These are phyloP conservation scores for Fraxinus xanthoxyloides DNA, from an alignment of 305 asterid genomes.

Conservation along the genomic window DNA sequence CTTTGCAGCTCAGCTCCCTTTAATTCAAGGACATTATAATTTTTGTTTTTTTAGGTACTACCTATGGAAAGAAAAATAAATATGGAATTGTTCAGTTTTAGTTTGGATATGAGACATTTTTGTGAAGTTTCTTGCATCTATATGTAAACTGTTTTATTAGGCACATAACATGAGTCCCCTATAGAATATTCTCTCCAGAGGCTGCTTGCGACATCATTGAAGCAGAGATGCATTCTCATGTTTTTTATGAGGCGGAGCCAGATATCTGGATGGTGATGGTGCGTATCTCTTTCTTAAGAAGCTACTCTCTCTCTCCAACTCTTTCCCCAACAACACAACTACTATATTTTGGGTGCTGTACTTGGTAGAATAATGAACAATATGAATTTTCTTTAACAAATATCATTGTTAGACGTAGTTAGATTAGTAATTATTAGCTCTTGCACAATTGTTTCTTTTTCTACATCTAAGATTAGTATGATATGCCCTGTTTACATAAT, in stretches of 20 bases:
- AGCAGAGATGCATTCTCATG: conserved; percentile 92
- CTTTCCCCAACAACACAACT: conserved; percentile 19
- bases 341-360: not conserved
- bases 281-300: conserved; percentile 24
- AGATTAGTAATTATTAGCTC: not conserved
- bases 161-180: conserved; percentile 24
- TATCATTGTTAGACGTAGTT: not conserved
- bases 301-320: not conserved
- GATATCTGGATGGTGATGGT: conserved; percentile 99
- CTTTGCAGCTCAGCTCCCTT: not conserved
- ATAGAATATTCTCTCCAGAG: conserved; percentile 90
- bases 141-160: conserved; percentile 7
- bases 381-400: not conserved
- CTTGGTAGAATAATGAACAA: conserved; percentile 6
- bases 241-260: conserved; percentile 86
- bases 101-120: conserved; percentile 7
- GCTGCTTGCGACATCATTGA: conserved; percentile 91
- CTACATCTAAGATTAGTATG: not conserved
- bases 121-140: conserved; percentile 2
- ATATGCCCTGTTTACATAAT: not conserved
- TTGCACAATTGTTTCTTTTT: not conserved
- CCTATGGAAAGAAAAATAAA: not conserved
- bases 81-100: not conserved
- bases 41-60: not conserved
- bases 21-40: not conserved